Evolutionary conservation across 768 basidiomycete genomes (phyloP).

Genomic region (Pleurotus ostreatus): DNA sequence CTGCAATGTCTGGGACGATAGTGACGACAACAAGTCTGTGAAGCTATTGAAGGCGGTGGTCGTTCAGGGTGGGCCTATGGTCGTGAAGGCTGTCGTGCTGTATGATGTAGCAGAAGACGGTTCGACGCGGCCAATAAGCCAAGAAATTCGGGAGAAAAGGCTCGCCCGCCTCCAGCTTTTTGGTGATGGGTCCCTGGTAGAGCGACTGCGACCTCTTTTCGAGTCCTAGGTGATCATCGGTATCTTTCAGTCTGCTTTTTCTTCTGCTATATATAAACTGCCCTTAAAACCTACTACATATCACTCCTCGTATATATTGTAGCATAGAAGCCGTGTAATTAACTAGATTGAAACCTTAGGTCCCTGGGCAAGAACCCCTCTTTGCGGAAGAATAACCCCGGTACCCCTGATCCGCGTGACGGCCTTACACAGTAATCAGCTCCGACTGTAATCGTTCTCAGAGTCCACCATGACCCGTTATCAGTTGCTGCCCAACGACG

Average conservation of each 20-base stretch:
- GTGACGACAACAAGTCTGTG: conserved; percentile 30
- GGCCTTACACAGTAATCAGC: too few relatives aligned
- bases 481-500: background rate
- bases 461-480: background rate
- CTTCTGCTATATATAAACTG: too few relatives aligned
- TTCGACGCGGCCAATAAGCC: conserved; percentile 30
- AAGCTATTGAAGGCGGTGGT: conserved; percentile 52
- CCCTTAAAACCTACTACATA: too few relatives aligned
- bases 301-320: too few relatives aligned
- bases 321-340: too few relatives aligned
- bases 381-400: too few relatives aligned
- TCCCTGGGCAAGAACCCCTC: too few relatives aligned
- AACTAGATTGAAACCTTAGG: too few relatives aligned
- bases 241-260: background rate
- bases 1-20: conserved; percentile 68
- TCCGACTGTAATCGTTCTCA: too few relatives aligned
- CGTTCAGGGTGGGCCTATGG: conserved; percentile 40
- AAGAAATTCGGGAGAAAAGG: conserved; percentile 18
- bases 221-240: background rate
- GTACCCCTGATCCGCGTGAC: too few relatives aligned
- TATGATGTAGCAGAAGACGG: conserved; percentile 49
- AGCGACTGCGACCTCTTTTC: conserved; percentile 12
- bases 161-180: conserved; percentile 19
- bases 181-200: conserved; percentile 12
- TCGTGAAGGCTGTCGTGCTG: conserved; percentile 48